Evolutionary conservation across 2,329 filamentous ascomycete genomes (phyloP).

Genomic region (Hypoxylon sp.): DNA sequence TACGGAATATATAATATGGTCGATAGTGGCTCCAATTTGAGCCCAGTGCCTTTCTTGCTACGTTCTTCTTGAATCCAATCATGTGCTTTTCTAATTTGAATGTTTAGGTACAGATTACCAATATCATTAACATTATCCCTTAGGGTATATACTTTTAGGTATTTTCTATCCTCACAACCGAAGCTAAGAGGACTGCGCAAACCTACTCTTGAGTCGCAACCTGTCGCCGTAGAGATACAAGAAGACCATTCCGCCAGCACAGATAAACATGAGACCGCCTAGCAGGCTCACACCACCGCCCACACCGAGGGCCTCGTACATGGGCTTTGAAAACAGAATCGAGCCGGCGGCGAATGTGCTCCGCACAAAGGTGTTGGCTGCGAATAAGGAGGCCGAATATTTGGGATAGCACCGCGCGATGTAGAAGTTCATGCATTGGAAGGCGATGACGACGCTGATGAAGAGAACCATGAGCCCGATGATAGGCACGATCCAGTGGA

Average conservation of each 20-base stretch:
- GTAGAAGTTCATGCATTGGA: constrained; percentile 55
- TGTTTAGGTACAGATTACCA: neutral
- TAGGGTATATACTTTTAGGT: constrained; percentile 15
- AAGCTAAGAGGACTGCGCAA: constrained; percentile 35
- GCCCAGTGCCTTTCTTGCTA: constrained; percentile 4
- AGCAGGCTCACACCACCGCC: constrained; percentile 40
- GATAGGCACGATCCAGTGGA: constrained; percentile 54
- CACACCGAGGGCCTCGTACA: constrained; percentile 40
- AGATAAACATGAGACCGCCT: constrained; percentile 37
- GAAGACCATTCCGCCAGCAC: constrained; percentile 36
- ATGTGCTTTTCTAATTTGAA: constrained; percentile 3
- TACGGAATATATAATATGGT: constrained; percentile 29
- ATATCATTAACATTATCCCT: neutral
- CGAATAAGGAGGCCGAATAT: constrained; percentile 44
- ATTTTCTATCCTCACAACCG: neutral
- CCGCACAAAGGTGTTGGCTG: constrained; percentile 42
- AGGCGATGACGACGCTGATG: constrained; percentile 48
- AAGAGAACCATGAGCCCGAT: constrained; percentile 56
- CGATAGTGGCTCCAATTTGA: constrained; percentile 31
- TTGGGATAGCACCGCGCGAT: constrained; percentile 47
- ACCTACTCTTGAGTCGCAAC: constrained; percentile 39
- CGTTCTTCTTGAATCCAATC: neutral
- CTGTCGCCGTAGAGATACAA: constrained; percentile 37
- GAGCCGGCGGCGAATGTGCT: constrained; percentile 39
- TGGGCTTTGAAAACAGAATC: constrained; percentile 39